phyloP scores from a whole-genome alignment of 2,329 filamentous ascomycete genomes.

The Fonsecaea pedrosoi region DNA sequence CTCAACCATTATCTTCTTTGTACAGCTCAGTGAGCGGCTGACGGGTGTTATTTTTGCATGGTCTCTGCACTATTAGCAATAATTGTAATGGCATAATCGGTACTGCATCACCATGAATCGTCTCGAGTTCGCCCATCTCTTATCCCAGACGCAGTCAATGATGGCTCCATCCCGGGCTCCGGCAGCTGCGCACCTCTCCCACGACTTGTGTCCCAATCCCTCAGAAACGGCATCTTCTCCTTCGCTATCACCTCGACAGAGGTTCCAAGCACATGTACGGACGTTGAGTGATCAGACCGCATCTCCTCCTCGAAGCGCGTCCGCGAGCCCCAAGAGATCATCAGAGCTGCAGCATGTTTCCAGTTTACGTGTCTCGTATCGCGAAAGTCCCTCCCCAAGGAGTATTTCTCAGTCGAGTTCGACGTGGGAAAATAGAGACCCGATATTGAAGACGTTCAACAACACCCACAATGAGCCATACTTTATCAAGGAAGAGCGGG shows the following conservation, averaged over 20 bases:
- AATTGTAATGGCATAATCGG: slow-evolving; percentile 26
- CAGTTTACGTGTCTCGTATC: slow-evolving; percentile 23
- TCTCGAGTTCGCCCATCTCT: slow-evolving; percentile 29
- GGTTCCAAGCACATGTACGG: slow-evolving; percentile 35
- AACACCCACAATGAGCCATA: slow-evolving; percentile 21
- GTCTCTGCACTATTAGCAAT: slow-evolving; percentile 5
- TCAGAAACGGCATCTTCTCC: slow-evolving; percentile 14
- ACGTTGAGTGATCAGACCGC: slow-evolving; percentile 25
- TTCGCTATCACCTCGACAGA: slow-evolving; percentile 32
- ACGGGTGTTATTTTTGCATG: not conserved
- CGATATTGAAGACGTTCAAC: slow-evolving; percentile 2
- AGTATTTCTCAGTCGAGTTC: slow-evolving; percentile 1
- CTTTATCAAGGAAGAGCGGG: slow-evolving; percentile 36
- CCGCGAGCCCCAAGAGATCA: slow-evolving; percentile 18
- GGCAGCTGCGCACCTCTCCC: slow-evolving; percentile 14
- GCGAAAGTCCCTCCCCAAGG: slow-evolving; percentile 16
- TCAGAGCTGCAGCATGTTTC: slow-evolving; percentile 28
- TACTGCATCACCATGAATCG: slow-evolving; percentile 28
- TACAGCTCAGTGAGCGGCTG: slow-evolving; percentile 14
- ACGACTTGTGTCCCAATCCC: slow-evolving; percentile 9
- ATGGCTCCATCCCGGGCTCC: slow-evolving; percentile 18
- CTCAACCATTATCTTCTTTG: slow-evolving; percentile 1
- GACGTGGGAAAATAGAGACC: slow-evolving; percentile 18
- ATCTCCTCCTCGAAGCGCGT: slow-evolving; percentile 13
- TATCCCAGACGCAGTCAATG: slow-evolving; percentile 27